Conservation (phyloP, 2,329 filamentous ascomycete genomes). For the Exophiala oligosperma region DNA sequence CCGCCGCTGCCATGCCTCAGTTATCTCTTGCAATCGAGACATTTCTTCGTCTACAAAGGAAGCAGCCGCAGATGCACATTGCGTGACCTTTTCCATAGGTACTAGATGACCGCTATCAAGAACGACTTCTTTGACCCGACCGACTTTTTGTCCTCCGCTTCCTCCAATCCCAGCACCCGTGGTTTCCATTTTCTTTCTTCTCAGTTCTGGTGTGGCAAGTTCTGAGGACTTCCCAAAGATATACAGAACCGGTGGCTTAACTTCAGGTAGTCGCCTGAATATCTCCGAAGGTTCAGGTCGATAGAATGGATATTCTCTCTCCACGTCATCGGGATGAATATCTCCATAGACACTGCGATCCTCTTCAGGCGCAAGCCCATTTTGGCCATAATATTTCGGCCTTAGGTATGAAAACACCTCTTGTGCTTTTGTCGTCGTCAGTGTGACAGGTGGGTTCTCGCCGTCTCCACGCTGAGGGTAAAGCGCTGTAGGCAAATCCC, state of each 20-base stretch:
- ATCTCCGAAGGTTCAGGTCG: slow-evolving; percentile 41
- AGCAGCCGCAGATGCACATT: slow-evolving; percentile 25
- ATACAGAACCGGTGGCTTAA: slow-evolving; percentile 46
- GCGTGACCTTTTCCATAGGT: slow-evolving; percentile 28
- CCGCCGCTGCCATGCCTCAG: slow-evolving; percentile 14
- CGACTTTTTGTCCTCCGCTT: slow-evolving; percentile 56
- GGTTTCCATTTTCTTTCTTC: slow-evolving; percentile 42
- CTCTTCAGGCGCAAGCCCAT: slow-evolving; percentile 15
- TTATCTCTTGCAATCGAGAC: slow-evolving; percentile 15
- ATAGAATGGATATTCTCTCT: slow-evolving; percentile 43
- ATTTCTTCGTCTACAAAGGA: slow-evolving; percentile 18
- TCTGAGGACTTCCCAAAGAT: slow-evolving; percentile 45
- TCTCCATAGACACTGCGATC: slow-evolving; percentile 45
- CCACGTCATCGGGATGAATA: slow-evolving; percentile 36
- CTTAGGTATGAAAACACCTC: slow-evolving; percentile 63
- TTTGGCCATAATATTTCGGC: slow-evolving; percentile 60
- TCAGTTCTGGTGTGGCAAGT: slow-evolving; percentile 39
- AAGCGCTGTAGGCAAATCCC: slow-evolving; percentile 66
- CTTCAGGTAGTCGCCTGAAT: slow-evolving; percentile 41
- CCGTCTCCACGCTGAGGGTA: slow-evolving; percentile 51
- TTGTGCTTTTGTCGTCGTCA: slow-evolving; percentile 79
- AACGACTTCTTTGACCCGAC: slow-evolving; percentile 28
- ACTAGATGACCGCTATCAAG: slow-evolving; percentile 26
- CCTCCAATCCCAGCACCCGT: slow-evolving; percentile 42
- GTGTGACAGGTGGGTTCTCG: slow-evolving; percentile 55